Conservation (phyloP, 164 flowering plant genomes). For the Vitis amurensis region DNA sequence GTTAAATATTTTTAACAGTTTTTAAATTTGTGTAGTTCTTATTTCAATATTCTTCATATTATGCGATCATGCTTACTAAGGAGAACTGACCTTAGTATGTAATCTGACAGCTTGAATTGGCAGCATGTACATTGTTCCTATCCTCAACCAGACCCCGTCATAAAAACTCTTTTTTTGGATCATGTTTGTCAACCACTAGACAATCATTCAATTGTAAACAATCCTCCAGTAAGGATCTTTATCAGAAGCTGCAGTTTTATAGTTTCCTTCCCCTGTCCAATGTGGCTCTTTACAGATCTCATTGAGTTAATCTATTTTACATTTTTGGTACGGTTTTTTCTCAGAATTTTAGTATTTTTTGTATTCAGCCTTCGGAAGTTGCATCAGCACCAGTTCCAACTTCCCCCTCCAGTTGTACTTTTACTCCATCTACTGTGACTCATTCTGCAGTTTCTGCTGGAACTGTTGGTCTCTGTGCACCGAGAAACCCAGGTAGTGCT, state of each 20-base stretch:
- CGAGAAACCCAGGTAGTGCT: conserved; percentile 42
- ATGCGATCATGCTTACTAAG: background rate
- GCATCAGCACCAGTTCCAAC: conserved; percentile 35
- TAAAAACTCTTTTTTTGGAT: conserved; percentile 32
- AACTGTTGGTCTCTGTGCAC: conserved; percentile 26
- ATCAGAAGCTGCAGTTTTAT: background rate
- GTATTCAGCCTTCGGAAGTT: conserved; percentile 44
- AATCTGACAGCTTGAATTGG: conserved; percentile 42
- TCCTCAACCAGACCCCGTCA: conserved; percentile 30
- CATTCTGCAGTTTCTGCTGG: conserved; percentile 35
- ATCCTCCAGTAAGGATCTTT: conserved; percentile 1
- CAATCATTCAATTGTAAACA: background rate
- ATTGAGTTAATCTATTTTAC: background rate
- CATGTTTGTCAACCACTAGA: conserved; percentile 29
- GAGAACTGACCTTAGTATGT: background rate
- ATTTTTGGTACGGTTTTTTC: too few relatives aligned
- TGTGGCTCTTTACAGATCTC: background rate
- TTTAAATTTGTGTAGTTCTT: background rate
- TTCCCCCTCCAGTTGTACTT: conserved; percentile 44
- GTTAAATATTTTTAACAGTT: background rate
- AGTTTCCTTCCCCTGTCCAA: background rate
- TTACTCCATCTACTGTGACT: conserved; percentile 38
- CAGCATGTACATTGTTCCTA: conserved; percentile 33
- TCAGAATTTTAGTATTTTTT: background rate
- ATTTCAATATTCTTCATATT: background rate